Base-by-base conservation (phyloP, 441 rosid genomes). In the Breynia disticha region DNA sequence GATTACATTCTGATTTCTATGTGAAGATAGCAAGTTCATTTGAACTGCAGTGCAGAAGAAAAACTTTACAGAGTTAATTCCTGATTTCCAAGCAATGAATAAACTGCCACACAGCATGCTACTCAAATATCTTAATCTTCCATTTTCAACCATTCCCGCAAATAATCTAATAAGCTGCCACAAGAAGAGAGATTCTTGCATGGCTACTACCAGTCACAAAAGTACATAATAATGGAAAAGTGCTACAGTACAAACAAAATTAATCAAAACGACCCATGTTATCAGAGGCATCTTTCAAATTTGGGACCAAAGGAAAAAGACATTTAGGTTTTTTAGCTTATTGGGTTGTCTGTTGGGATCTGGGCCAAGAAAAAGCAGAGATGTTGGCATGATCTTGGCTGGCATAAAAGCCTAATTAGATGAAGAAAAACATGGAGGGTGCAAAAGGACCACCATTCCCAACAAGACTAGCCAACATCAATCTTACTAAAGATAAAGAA, bases 371-470 rank as follows among this genome's bases (percentile, higher is more conserved):
- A 71, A 65, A 68, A 51, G 60, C 54, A 16, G 9, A 52, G 24
- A 54, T 17, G n/a, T 59, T 60, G 76, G 67, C 59, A 61, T 19
- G 56, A 58, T 53, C 63, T 60, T 52, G 68, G 67, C 55, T 62
- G 72, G 71, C 70, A 69, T 37, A 32, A 65, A 41, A 11, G 52
- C 59, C 51, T 49, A 48, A 62, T 60, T 38, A 28, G 35, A 28
- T 28, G 7, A 28, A 28, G 35, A 28, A 60, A 51, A 63, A 45
- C 16, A 69, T 51, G 58, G 63, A 46, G 52, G 54, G 41, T 16
- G 62, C 37, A 60, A 56, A 68, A 58, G 81, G 67, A 69, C 75
- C 73, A 48, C 65, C 60, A 41, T 52, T 64, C 70, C 66, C 59
- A 21, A 48, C 61, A 57, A 64, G 66, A 54, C 49, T 44, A 42